Conservation (phyloP, 345 rosid genomes). For the Cochlearia excelsa region DNA sequence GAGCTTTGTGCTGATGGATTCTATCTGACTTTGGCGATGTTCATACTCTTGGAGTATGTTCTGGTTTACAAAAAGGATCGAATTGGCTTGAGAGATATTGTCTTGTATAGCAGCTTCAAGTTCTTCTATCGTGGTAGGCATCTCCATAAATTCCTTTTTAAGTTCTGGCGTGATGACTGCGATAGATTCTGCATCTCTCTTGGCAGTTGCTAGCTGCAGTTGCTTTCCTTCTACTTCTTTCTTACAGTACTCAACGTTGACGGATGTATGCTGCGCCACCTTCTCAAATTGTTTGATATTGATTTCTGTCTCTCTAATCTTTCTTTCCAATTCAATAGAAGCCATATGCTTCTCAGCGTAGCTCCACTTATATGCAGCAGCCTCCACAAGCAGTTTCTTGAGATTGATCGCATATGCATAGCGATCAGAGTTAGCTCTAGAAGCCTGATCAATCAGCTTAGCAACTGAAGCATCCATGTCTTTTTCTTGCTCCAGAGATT, state of each 20-base stretch:
- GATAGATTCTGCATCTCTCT: slow-evolving; percentile 75
- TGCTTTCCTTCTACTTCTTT: slow-evolving; percentile 55
- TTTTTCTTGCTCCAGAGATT: slow-evolving; percentile 58
- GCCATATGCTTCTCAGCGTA: slow-evolving; percentile 61
- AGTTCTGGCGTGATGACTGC: slow-evolving; percentile 76
- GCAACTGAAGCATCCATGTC: slow-evolving; percentile 60
- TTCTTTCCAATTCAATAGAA: slow-evolving; percentile 70
- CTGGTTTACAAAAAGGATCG: slow-evolving; percentile 73
- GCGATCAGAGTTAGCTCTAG: slow-evolving; percentile 49
- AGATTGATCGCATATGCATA: slow-evolving; percentile 45
- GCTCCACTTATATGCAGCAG: slow-evolving; percentile 55
- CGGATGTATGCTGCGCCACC: slow-evolving; percentile 55
- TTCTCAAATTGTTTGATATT: slow-evolving; percentile 70
- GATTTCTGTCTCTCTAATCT: slow-evolving; percentile 69
- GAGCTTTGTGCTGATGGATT: slow-evolving; percentile 44
- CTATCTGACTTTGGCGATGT: slow-evolving; percentile 65
- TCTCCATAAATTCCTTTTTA: slow-evolving; percentile 68
- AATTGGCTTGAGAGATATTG: slow-evolving; percentile 73
- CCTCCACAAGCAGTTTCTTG: slow-evolving; percentile 66
- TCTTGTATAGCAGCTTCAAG: slow-evolving; percentile 89
- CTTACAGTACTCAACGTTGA: slow-evolving; percentile 53
- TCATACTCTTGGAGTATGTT: slow-evolving; percentile 81
- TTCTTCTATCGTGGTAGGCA: slow-evolving; percentile 85
- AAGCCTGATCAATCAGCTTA: slow-evolving; percentile 59
- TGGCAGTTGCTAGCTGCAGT: slow-evolving; percentile 58